These are phyloP conservation scores for Agaricales sp. DNA, from an alignment of 1,284 basidiomycete genomes.

Conservation along the genomic window DNA sequence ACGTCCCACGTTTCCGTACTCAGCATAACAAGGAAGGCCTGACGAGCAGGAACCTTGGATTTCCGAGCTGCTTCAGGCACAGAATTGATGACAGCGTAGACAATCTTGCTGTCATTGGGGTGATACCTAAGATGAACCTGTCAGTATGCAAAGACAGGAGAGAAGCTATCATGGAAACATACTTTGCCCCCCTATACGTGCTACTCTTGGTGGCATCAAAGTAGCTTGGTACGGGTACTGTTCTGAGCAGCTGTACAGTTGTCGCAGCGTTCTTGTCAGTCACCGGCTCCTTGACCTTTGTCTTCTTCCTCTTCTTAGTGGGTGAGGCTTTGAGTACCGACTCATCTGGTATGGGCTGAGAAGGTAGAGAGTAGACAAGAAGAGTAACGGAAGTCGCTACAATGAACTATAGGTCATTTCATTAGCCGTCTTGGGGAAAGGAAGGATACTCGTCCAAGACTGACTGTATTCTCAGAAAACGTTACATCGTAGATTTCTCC, in stretches of 20 bases:
- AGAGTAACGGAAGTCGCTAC: constrained; percentile 55
- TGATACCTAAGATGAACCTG: constrained; percentile 39
- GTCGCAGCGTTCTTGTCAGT: constrained; percentile 10
- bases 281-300: constrained; percentile 28
- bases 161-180: constrained; percentile 14
- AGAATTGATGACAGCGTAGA: constrained; percentile 75
- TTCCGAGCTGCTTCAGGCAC: constrained; percentile 42
- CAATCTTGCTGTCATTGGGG: constrained; percentile 35
- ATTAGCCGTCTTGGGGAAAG: too few relatives aligned
- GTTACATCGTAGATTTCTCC: constrained; percentile 71
- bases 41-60: constrained; percentile 42
- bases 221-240: constrained; percentile 43
- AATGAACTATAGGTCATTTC: constrained; percentile 36
- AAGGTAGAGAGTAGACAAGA: constrained; percentile 42
- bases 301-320: constrained; percentile 31
- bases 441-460: constrained; percentile 11
- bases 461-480: constrained; percentile 45
- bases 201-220: constrained; percentile 37
- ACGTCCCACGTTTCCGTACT: constrained; percentile 46
- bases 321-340: constrained; percentile 12
- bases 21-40: constrained; percentile 59
- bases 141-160: constrained; percentile 3
- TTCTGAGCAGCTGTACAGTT: constrained; percentile 33
- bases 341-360: not conserved
- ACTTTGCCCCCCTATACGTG: constrained; percentile 72